A percentile compares a stretch with the other conserved stretches of the same genome.
Evolutionary conservation across 805 yeast species (phyloP).

Genomic region (Cyberlindnera japonica): DNA sequence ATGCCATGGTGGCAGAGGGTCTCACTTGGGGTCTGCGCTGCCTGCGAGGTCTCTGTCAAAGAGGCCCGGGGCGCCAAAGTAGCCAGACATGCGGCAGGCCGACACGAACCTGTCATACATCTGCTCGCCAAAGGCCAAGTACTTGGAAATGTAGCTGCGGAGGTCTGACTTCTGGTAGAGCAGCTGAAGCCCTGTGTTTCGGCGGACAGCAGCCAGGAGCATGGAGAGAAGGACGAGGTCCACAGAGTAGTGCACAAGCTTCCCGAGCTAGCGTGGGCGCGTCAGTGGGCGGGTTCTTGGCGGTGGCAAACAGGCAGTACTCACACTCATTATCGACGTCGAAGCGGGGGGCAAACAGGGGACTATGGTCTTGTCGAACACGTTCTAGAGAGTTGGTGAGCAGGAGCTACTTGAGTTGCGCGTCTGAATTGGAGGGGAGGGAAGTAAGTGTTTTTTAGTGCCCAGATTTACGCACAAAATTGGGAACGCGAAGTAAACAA

Average conservation of each 20-base stretch:
- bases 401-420: too few relatives aligned
- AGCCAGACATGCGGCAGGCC: constrained; percentile 43
- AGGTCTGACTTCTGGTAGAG: constrained; percentile 32
- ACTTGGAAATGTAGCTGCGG: constrained; percentile 47
- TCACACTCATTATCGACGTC: constrained; percentile 3
- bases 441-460: too few relatives aligned
- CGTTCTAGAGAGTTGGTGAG: too few relatives aligned
- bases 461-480: too few relatives aligned
- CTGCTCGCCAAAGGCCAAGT: constrained; percentile 57
- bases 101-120: constrained; percentile 49
- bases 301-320: neutral
- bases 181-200: constrained; percentile 68
- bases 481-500: too few relatives aligned
- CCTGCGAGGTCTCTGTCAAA: constrained; percentile 15
- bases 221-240: constrained; percentile 79
- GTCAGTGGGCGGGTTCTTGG: neutral
- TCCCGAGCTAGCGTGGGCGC: constrained; percentile 37
- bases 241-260: constrained; percentile 63
- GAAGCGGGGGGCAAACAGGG: too few relatives aligned
- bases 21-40: too few relatives aligned
- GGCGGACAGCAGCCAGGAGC: constrained; percentile 79
- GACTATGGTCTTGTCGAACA: too few relatives aligned
- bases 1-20: too few relatives aligned
- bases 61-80: constrained; percentile 33
- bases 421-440: too few relatives aligned